Evolutionary conservation across 306 rosid species (phyloP), one percentile per base, ranked within the genome.

Genomic region (Castanospermum australe): DNA sequence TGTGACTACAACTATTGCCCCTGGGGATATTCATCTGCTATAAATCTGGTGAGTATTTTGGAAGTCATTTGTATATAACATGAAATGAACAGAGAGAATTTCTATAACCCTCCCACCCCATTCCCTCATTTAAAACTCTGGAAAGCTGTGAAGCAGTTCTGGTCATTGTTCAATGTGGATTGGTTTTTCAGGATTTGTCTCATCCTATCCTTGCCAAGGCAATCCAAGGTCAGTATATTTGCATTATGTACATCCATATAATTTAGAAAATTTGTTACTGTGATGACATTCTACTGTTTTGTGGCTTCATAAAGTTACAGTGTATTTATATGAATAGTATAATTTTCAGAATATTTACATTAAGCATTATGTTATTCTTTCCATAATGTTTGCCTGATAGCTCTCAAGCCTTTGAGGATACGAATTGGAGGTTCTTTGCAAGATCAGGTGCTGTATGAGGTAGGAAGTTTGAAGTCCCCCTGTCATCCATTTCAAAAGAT

Each of bases 371-470:
- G 79, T 60, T 67, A 69, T 60, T 70, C 45, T 82, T 90, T 74
- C 24, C 7, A 71, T 44, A 61, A 54, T 81, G 84, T 62, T 84
- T 82, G 48, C 76, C 75, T 83, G 89, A 67, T 88, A 95, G 99
- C 97, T 75, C 82, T 95, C 84, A 78, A 87, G 85, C 98, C 85
- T 69, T 85, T 95, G 89, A 93, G 98, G 89, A 87, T 95, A 86
- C 88, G 99, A 88, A 61, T 93, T 47, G 99, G 99, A 78, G 99
- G 99, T 52, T 91, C 99, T 60, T 84, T 95, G 88, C 96, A 95
- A 93, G 98, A 95, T 75, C 97, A 76, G 81, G 94, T 95, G 62
- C 38, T 91, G 87, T 95, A 95, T 67, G 90, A 89, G 67, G 81
- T 85, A 68, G 98, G 89, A 83, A 82, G 60, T 76, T 84, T 91